Evolutionary conservation across 306 rosid species (phyloP).

Genomic region (Cicer bijugum): DNA sequence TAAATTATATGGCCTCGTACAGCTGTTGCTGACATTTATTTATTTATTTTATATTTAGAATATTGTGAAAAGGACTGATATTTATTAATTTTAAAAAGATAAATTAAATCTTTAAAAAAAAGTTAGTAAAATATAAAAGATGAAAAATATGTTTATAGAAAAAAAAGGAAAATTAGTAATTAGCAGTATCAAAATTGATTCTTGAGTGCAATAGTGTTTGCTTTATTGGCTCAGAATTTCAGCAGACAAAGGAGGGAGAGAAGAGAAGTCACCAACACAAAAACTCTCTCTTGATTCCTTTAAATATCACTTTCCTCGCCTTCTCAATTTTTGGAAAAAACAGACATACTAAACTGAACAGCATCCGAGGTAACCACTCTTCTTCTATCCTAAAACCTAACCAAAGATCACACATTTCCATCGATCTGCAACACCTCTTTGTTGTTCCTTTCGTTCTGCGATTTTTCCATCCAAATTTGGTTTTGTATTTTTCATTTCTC

Average conservation of each 20-base stretch:
- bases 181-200: not conserved
- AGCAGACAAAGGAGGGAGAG: slow-evolving; percentile 23
- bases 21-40: no score
- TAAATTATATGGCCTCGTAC: no score
- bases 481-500: slow-evolving; percentile 40
- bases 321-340: slow-evolving; percentile 33
- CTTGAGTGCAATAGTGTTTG: not conserved
- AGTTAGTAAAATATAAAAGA: no score
- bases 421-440: slow-evolving; percentile 44
- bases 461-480: slow-evolving; percentile 13
- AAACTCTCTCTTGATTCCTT: slow-evolving; percentile 31
- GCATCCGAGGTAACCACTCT: slow-evolving; percentile 52
- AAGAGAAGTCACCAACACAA: slow-evolving; percentile 36
- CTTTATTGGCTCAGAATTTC: slow-evolving; percentile 4
- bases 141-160: no score
- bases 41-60: no score
- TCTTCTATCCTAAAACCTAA: slow-evolving; percentile 30
- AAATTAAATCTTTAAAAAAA: no score
- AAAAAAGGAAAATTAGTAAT: no score
- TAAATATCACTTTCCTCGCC: slow-evolving; percentile 38
- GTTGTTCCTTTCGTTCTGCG: slow-evolving; percentile 38
- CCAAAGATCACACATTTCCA: slow-evolving; percentile 18
- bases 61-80: no score
- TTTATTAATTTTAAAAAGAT: no score
- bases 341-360: slow-evolving; percentile 23